A percentile compares a stretch with the other conserved stretches of the same genome.
Conservation (phyloP, 306 rosid species). For the Citrullus colocynthis region DNA sequence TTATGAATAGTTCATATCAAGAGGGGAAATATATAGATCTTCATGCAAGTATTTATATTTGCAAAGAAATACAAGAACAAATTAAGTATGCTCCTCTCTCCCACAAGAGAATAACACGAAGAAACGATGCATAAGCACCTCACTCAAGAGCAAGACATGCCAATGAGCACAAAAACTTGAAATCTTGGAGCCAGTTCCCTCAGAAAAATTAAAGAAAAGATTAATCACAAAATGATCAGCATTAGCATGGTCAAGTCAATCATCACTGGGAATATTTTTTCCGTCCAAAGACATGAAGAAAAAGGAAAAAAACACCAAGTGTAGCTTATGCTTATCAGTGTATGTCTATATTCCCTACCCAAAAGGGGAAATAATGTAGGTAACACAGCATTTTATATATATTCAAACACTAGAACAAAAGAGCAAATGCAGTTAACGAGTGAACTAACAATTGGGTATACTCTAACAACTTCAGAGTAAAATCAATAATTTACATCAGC, state of each 20-base stretch:
- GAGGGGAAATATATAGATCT: neutral
- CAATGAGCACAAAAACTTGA: neutral
- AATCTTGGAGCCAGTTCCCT: constrained; percentile 22
- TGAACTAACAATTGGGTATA: neutral
- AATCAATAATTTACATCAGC: neutral
- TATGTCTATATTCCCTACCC: neutral
- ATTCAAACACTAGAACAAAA: no score
- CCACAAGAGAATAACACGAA: neutral
- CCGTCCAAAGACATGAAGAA: neutral
- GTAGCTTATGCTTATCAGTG: neutral
- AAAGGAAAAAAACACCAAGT: neutral
- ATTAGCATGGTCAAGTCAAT: constrained; percentile 47
- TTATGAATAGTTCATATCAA: neutral
- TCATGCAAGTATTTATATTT: neutral
- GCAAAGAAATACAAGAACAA: neutral
- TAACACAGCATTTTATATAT: neutral
- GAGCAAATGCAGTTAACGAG: no score
- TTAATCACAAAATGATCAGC: constrained; percentile 33
- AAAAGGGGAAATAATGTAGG: neutral
- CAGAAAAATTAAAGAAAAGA: constrained; percentile 12
- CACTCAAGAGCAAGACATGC: neutral
- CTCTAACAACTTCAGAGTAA: neutral
- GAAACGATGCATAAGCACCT: neutral
- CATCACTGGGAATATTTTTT: constrained; percentile 11
- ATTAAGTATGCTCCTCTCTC: no score